Evolutionary conservation across 345 rosid genomes (phyloP), one percentile per base, ranked within the genome.

Genomic region (Brassica carinata): DNA sequence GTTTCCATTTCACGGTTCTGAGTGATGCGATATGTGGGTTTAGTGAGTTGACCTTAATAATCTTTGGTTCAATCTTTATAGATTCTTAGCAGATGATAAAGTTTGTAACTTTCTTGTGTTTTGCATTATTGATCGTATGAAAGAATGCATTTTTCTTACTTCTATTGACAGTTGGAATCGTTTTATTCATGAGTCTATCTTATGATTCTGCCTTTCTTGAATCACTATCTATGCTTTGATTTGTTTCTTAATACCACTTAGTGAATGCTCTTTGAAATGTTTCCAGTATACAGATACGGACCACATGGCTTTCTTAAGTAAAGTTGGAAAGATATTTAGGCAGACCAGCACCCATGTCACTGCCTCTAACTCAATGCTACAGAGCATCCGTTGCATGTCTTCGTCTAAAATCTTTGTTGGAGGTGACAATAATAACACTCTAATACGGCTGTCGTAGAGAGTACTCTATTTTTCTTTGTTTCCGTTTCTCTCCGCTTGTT

Each of bases 261-360:
- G 48, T 65, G 77, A 57, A 64, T 18, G 15, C 55, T 81, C 64
- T 71, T 81, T 57, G 13, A 6, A 38, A 30, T 71, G 40, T 8
- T 64, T 76, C 4, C n/a, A 76, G 84, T 8, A 31, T 58, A 55
- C 73, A 29, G 9, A 30, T 64, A 6, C 51, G 61, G 6, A 4
- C 30, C 2, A 71, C 3, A 95, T 96, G 99, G 98, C 98, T 67
- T 90, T 96, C 87, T 86, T 96, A 53, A 87, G 91, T 77, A 96
- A 88, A 87, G 80, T 87, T 51, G 97, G 98, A 51, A 86, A 71
- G 66, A 81, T 93, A 55, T 80, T 93, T 53, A 86, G 84, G 86
- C 97, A 91, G 90, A 79, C 93, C 27, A 77, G 87, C 31, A 80
- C 79, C 76, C 87, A 77, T 82, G 90, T 48, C 72, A 53, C 67